These are phyloP conservation scores for Leucocoprinus sp. DNA, from an alignment of 768 basidiomycete species.

Conservation along the genomic window DNA sequence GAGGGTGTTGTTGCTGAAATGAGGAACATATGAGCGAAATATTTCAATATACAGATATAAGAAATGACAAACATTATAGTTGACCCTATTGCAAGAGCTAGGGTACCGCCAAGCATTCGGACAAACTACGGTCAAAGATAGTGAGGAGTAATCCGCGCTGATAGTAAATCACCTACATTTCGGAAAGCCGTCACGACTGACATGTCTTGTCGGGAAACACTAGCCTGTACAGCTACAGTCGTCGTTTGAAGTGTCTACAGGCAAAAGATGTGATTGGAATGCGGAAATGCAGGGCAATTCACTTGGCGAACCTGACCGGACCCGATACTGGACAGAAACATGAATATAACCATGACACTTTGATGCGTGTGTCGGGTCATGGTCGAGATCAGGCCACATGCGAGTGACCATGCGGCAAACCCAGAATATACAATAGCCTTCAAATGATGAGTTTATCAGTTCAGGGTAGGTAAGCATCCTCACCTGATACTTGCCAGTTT, in stretches of 20 bases:
- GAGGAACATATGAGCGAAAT: background rate
- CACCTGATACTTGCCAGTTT: conserved; percentile 57
- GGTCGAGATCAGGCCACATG: conserved; percentile 63
- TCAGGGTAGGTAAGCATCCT: conserved; percentile 7
- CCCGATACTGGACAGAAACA: conserved; percentile 52
- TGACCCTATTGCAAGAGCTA: conserved; percentile 54
- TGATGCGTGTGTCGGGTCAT: conserved; percentile 40
- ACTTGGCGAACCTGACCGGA: conserved; percentile 41
- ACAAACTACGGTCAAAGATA: conserved; percentile 39
- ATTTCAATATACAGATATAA: too few species aligned
- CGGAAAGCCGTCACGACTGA: conserved; percentile 65
- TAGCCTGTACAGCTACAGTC: conserved; percentile 66
- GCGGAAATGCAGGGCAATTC: too few species aligned
- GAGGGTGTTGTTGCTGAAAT: background rate
- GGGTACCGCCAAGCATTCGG: conserved; percentile 60
- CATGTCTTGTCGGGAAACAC: conserved; percentile 65
- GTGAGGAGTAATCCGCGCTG: background rate
- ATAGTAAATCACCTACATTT: conserved; percentile 31
- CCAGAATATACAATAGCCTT: conserved; percentile 55
- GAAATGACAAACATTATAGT: conserved; percentile 39
- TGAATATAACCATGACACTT: conserved; percentile 47
- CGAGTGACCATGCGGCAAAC: conserved; percentile 62
- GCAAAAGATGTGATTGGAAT: background rate
- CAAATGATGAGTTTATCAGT: background rate
- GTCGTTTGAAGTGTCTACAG: conserved; percentile 52